These are phyloP conservation scores for Aspergillus eucalypticola DNA, from an alignment of 2,329 filamentous ascomycete genomes.

Conservation along the genomic window DNA sequence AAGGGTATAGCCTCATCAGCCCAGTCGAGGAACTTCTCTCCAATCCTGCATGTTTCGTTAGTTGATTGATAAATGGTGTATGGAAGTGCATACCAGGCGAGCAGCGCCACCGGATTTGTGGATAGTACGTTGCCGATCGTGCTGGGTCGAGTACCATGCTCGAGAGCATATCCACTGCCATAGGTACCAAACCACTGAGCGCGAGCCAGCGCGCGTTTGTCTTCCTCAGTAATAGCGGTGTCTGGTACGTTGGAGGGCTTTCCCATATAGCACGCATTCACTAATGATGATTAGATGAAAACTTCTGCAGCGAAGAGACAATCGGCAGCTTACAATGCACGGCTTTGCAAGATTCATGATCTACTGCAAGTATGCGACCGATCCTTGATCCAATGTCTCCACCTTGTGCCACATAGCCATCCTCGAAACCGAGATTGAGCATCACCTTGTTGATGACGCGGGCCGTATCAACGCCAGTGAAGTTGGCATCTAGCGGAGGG, in stretches of 20 bases:
- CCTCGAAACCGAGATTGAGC: conserved; percentile 31
- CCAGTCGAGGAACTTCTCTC: conserved; percentile 44
- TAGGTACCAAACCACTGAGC: conserved; percentile 19
- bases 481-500: conserved; percentile 32
- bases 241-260: conserved; percentile 26
- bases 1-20: conserved; percentile 33
- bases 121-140: conserved; percentile 39
- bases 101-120: conserved; percentile 32
- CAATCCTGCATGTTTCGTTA: conserved; percentile 34
- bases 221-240: conserved; percentile 21
- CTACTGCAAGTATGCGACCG: conserved; percentile 26
- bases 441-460: conserved; percentile 33
- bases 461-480: conserved; percentile 27
- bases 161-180: conserved; percentile 29
- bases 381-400: conserved; percentile 36
- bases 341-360: conserved; percentile 35
- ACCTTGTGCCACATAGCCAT: conserved; percentile 36
- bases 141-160: conserved; percentile 35
- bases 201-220: conserved; percentile 34
- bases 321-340: conserved; percentile 27
- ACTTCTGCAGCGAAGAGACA: not conserved
- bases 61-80: not conserved
- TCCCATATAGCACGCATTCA: conserved; percentile 30
- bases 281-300: conserved; percentile 18
- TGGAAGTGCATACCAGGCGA: conserved; percentile 30